Percentiles rank a stretch among this genome's conserved stretches.
Evolutionary conservation across 2,329 filamentous ascomycete genomes (phyloP).

Genomic region (Microdochium bolleyi): DNA sequence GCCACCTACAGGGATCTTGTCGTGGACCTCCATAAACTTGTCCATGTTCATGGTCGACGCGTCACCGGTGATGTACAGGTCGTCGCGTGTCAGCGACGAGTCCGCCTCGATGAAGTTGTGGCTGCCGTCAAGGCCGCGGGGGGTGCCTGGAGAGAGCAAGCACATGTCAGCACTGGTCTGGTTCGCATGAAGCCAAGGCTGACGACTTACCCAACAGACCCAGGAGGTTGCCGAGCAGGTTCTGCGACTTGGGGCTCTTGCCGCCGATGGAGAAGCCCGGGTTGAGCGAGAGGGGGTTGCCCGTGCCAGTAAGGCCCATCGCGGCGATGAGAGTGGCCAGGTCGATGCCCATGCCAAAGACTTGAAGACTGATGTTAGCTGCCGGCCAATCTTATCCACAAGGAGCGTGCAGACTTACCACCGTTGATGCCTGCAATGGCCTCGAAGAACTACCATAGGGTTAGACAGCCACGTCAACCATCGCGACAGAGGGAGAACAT

Average conservation of each 20-base stretch:
- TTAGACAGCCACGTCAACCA: too few species aligned
- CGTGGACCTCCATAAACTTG: conserved; percentile 39
- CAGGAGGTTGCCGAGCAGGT: conserved; percentile 31
- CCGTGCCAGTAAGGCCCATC: conserved; percentile 37
- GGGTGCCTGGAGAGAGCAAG: conserved; percentile 26
- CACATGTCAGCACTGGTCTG: background rate
- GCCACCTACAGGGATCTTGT: conserved; percentile 19
- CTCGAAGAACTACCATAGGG: conserved; percentile 9
- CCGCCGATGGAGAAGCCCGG: conserved; percentile 45
- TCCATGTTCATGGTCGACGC: conserved; percentile 41
- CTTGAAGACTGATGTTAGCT: conserved; percentile 2
- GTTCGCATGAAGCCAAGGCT: background rate
- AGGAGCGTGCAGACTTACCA: conserved; percentile 1
- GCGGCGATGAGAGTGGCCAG: conserved; percentile 30
- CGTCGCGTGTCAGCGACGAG: conserved; percentile 41
- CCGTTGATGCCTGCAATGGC: conserved; percentile 24
- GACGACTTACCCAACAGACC: conserved; percentile 28
- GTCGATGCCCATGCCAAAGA: conserved; percentile 39
- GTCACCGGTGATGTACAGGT: conserved; percentile 43
- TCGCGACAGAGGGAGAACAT: background rate
- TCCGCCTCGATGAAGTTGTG: conserved; percentile 50
- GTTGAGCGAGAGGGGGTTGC: conserved; percentile 39
- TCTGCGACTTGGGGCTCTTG: conserved; percentile 24
- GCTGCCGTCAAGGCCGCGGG: conserved; percentile 37
- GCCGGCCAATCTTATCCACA: background rate